Percentiles rank a stretch among this genome's conserved stretches.
phyloP scores from a whole-genome alignment of 352 stramenopile genomes.

The Phytophthora quininea region DNA sequence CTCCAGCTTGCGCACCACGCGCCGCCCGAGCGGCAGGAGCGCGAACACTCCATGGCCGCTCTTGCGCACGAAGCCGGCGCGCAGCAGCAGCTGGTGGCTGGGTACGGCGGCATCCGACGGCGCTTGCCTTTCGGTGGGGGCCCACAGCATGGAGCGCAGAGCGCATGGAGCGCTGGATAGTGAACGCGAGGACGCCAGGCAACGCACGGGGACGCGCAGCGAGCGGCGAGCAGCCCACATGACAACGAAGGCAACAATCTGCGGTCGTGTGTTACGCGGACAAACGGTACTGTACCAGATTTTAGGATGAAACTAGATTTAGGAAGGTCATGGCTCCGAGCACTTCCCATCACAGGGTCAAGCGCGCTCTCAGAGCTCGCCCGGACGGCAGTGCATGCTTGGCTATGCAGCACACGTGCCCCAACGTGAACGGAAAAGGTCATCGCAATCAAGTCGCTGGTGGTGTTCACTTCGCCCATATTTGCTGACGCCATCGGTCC shows the following conservation, averaged over 20 bases:
- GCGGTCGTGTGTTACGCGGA: no score
- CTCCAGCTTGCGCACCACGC: constrained; percentile 82
- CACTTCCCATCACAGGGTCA: no score
- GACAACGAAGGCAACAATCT: constrained; percentile 9
- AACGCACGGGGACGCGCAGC: constrained; percentile 3
- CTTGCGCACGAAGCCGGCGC: constrained; percentile 88
- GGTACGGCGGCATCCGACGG: constrained; percentile 80
- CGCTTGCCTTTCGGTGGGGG: constrained; percentile 77
- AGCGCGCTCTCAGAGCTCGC: no score
- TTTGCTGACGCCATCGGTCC: not conserved
- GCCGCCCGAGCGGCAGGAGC: constrained; percentile 78
- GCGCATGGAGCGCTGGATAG: constrained; percentile 22
- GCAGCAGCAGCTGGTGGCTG: constrained; percentile 86
- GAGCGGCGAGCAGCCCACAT: constrained; percentile 32
- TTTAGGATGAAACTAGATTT: no score
- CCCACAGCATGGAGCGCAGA: constrained; percentile 65
- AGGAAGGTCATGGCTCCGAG: no score
- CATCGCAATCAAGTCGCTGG: not conserved
- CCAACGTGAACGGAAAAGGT: no score
- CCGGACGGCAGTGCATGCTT: no score
- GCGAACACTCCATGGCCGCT: constrained; percentile 80
- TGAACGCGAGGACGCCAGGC: constrained; percentile 25
- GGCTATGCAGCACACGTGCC: no score
- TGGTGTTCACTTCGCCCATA: not conserved
- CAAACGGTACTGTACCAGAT: no score